phyloP scores from a whole-genome alignment of 176 grass and related monocot species.

The Rhynchospora breviuscula region DNA sequence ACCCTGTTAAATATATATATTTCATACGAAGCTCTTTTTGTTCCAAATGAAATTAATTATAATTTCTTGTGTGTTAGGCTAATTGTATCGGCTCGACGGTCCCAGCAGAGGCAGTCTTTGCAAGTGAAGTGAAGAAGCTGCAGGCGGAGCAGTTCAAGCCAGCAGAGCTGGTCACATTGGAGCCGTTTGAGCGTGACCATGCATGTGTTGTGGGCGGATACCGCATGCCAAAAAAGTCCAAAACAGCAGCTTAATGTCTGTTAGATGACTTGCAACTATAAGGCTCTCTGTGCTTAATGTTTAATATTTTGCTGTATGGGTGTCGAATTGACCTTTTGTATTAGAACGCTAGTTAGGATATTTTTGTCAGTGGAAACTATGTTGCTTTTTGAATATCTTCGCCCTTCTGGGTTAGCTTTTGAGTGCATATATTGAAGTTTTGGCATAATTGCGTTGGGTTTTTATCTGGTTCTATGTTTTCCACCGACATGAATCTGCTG shows the following conservation, averaged over 20 bases:
- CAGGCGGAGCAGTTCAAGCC: conserved; percentile 88
- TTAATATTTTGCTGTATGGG: neutral
- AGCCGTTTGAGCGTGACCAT: conserved; percentile 71
- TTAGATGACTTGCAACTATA: neutral
- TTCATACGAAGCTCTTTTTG: neutral
- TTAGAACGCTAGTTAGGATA: conserved; percentile 10
- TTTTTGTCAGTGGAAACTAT: neutral
- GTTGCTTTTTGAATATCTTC: neutral
- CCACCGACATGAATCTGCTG: too few species aligned
- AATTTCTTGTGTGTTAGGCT: conserved; percentile 27
- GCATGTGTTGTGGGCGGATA: conserved; percentile 73
- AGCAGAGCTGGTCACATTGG: conserved; percentile 67
- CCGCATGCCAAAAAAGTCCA: conserved; percentile 77
- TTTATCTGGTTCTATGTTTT: too few species aligned
- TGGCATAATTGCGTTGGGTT: too few species aligned
- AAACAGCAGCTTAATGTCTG: conserved; percentile 20
- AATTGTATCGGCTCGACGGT: conserved; percentile 86
- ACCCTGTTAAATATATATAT: neutral
- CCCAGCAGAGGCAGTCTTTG: conserved; percentile 63
- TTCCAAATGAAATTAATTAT: neutral
- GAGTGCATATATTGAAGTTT: too few species aligned
- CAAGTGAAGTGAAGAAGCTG: conserved; percentile 75
- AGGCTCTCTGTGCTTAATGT: neutral
- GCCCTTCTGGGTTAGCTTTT: too few species aligned
- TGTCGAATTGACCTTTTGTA: neutral